Evolutionary conservation across 306 rosid species (phyloP), one percentile per base, ranked within the genome.

Genomic region (Arachis stenosperma): DNA sequence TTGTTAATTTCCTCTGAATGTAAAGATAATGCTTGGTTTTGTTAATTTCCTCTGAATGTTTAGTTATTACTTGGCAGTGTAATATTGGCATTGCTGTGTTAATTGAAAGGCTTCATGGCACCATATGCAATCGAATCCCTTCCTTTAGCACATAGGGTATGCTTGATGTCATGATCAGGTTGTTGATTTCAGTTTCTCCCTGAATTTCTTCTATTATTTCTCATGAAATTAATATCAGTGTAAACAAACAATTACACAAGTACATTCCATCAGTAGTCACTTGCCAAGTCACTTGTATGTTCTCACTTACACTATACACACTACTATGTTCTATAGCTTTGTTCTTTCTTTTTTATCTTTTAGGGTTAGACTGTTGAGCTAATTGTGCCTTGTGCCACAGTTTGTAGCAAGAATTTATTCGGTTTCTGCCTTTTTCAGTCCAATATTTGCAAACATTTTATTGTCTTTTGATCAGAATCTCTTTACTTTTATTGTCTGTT

Each of bases 51-150:
- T 22, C 55, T 50, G 55, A 3, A 13, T 12, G 15, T 50, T 4
- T 12, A 50, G 15, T 22, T 50, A n/a, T 46, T 6, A 46, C 13
- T 50, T 55, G 5, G 61, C 36, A 4, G 10, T 27, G 7, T 57
- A 2, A 27, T 29, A 9, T 57, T 29, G 7, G 39, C 62, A 29
- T 8, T 3, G 39, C 40, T 56, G 37, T 13, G 39, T 56, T 56
- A 56, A 56, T 56, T 56, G 61, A 56, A 48, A 56, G 39, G n/a
- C 61, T 12, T 52, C 14, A 52, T 14, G 57, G 57, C 8, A 52
- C 57, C 13, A 14, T 13, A 13, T n/a, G 57, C 57, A 52, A n/a
- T 22, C 57, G 9, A 52, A 52, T 52, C 57, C 57, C 29, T 52
- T 48, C 13, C 22, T 52, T 52, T 52, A 13, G 8, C 22, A n/a